Evolutionary conservation across 2,329 filamentous ascomycete genomes (phyloP).

Genomic region (Nothophoma quercina): DNA sequence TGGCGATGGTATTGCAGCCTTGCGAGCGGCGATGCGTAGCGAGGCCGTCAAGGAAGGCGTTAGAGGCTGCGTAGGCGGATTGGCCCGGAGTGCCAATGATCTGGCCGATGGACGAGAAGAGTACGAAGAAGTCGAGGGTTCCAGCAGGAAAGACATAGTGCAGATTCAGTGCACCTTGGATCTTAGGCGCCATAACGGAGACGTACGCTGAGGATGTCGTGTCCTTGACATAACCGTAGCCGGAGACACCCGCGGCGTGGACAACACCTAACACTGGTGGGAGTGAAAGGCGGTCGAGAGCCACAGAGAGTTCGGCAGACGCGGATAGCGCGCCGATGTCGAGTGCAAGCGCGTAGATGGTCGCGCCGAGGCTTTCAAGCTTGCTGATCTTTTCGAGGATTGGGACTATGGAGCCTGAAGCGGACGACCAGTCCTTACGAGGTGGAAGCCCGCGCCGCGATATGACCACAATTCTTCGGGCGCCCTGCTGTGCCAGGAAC

Average conservation of each 20-base stretch:
- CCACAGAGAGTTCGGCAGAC: conserved; percentile 21
- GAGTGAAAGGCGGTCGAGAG: conserved; percentile 45
- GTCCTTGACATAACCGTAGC: conserved; percentile 47
- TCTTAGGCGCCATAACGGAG: conserved; percentile 45
- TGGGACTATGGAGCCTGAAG: conserved; percentile 15
- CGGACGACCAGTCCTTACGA: conserved; percentile 40
- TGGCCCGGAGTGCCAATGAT: conserved; percentile 35
- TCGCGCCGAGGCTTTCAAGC: conserved; percentile 36
- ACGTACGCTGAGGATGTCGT: conserved; percentile 40
- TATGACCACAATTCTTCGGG: conserved; percentile 51
- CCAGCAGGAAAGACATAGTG: conserved; percentile 37
- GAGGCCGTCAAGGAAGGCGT: conserved; percentile 41
- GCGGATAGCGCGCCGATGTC: conserved; percentile 45
- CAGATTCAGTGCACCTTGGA: conserved; percentile 37
- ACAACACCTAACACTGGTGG: conserved; percentile 53
- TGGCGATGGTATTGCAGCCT: conserved; percentile 53
- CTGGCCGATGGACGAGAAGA: conserved; percentile 38
- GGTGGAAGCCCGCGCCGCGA: conserved; percentile 51
- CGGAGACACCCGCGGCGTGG: conserved; percentile 52
- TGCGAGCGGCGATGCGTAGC: conserved; percentile 33
- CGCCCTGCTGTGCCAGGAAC: conserved; percentile 52
- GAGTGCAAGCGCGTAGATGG: conserved; percentile 46
- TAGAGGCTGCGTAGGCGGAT: conserved; percentile 37
- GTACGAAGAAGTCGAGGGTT: conserved; percentile 37
- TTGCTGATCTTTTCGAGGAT: conserved; percentile 22